These are phyloP conservation scores for Omphalotus olearius DNA, from an alignment of 1,284 basidiomycete species.

Conservation along the genomic window DNA sequence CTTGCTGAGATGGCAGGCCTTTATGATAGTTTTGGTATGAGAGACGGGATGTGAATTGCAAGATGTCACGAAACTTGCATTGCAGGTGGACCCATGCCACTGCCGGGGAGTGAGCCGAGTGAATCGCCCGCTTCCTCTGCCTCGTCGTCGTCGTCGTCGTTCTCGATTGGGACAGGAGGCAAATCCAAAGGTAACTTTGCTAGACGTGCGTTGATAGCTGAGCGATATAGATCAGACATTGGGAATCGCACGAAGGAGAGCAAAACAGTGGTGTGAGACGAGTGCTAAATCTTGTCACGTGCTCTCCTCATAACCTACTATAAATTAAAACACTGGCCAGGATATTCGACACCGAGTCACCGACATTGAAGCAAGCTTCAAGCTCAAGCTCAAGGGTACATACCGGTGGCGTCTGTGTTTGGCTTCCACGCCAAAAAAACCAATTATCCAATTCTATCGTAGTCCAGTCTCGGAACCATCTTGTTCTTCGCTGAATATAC, in stretches of 20 bases:
- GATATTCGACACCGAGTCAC: too few relatives aligned
- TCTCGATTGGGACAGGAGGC: conserved; percentile 24
- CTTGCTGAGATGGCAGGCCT: conserved; percentile 24
- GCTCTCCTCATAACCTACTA: too few relatives aligned
- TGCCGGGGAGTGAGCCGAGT: conserved; percentile 55
- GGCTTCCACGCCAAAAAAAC: too few relatives aligned
- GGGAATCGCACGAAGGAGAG: not conserved
- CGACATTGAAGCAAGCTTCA: too few relatives aligned
- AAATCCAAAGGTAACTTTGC: conserved; percentile 57
- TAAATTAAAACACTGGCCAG: too few relatives aligned
- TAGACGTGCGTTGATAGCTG: conserved; percentile 62
- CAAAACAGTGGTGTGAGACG: not conserved
- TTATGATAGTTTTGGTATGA: conserved; percentile 14
- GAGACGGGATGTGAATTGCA: conserved; percentile 2
- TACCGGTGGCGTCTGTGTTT: too few relatives aligned
- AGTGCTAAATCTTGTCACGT: too few relatives aligned
- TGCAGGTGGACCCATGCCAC: conserved; percentile 54
- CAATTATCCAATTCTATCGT: too few relatives aligned
- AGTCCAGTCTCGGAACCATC: too few relatives aligned
- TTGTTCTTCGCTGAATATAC: too few relatives aligned
- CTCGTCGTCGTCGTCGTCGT: conserved; percentile 44
- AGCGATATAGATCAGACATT: conserved; percentile 71
- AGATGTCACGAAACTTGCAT: conserved; percentile 37
- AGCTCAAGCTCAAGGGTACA: too few relatives aligned
- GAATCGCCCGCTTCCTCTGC: conserved; percentile 58